These are phyloP conservation scores for Rhodotorula sp. DNA, from an alignment of 1,284 basidiomycete species.

Conservation along the genomic window DNA sequence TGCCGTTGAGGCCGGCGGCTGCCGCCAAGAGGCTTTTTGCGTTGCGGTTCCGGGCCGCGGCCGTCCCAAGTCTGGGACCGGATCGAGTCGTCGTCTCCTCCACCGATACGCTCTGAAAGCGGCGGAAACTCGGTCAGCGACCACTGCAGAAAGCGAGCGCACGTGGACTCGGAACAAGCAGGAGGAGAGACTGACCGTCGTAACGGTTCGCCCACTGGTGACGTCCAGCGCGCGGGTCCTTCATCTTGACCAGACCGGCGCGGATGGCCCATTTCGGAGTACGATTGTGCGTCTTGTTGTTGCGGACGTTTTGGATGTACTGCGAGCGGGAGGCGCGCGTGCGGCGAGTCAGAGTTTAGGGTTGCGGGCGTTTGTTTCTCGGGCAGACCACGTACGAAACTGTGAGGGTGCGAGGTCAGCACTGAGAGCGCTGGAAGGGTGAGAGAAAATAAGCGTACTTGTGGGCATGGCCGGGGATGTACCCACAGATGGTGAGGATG, in stretches of 20 bases:
- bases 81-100: slow-evolving; percentile 17
- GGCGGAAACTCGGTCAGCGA: no score
- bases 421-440: background rate
- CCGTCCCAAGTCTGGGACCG: slow-evolving; percentile 33
- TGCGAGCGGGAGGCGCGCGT: background rate
- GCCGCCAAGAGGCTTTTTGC: background rate
- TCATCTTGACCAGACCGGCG: slow-evolving; percentile 81
- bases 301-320: slow-evolving; percentile 75
- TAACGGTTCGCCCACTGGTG: slow-evolving; percentile 77
- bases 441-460: slow-evolving; percentile 45
- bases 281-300: slow-evolving; percentile 85
- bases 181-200: slow-evolving; percentile 25
- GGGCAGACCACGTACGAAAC: slow-evolving; percentile 14
- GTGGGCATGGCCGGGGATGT: slow-evolving; percentile 66
- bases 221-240: slow-evolving; percentile 66
- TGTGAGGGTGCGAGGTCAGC: background rate
- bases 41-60: slow-evolving; percentile 34
- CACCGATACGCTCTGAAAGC: slow-evolving; percentile 13
- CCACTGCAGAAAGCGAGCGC: background rate
- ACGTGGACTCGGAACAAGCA: no score
- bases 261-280: slow-evolving; percentile 93
- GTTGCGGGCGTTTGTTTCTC: background rate
- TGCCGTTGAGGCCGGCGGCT: slow-evolving; percentile 1
- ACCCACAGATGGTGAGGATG: slow-evolving; percentile 83
- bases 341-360: background rate